Evolutionary conservation across 352 stramenopile species (phyloP), one percentile per base, ranked within the genome.

Genomic region (Phytophthora cryptogea): DNA sequence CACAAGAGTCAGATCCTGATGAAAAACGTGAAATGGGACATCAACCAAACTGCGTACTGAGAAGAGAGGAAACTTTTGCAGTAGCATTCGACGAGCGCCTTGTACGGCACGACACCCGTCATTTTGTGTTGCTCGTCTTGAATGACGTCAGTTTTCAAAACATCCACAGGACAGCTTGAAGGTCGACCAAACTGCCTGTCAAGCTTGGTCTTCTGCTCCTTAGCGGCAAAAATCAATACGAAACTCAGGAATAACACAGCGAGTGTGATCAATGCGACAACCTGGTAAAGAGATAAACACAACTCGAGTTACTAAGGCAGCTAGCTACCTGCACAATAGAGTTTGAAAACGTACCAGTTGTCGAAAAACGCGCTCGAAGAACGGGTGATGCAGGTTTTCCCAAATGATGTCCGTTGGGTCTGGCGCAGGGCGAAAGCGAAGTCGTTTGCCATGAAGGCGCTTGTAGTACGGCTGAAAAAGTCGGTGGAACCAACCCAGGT

Each of bases 331-430:
- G 17, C 20, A 33, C 40, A 1, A 6, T 33, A 28, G 8, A 2
- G 14, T 42, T 10, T 23, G 13, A 35, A 4, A 27, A 63, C 74
- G 11, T 63, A 90, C 80, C 39, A 84, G 9, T 67, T 90, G 78
- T n/a, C 85, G 80, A 8, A 89, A 59, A 23, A 87, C 9, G 4
- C 85, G 78, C 32, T 84, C 77, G 27, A 78, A 47, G 62, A 76
- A 86, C 10, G 85, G 54, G 36, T 90, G 67, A 48, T 92, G 83
- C 5, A 94, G 61, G 56, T 94, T 92, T 62, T 91, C 83, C 85
- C 85, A 94, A 27, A 92, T 81, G 30, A 94, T 89, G 47, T 94
- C 85, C 8, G 79, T 90, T n/a, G 85, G 85, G 40, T 94, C 81
- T 0, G 85, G 85, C 4, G 85, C 85, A 2, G 79, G 76, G 0